Evolutionary conservation across 2,329 filamentous ascomycete species (phyloP).

Genomic region (Trichoderma pleuroti): DNA sequence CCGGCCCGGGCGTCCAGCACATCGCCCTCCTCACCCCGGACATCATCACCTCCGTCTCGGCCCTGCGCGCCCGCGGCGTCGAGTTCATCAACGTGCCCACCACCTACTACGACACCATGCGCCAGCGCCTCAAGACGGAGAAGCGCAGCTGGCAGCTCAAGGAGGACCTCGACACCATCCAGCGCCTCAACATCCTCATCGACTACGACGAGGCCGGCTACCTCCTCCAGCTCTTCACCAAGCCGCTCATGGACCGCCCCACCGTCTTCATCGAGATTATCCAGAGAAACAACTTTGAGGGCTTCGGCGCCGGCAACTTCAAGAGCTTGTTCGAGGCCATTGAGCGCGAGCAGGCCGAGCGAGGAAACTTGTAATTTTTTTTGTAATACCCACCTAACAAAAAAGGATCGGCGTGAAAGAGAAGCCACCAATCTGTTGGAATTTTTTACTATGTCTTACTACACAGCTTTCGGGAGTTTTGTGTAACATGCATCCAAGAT

Average conservation of each 20-base stretch:
- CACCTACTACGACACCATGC: constrained; percentile 82
- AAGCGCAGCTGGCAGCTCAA: constrained; percentile 60
- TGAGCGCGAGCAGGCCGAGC: constrained; percentile 82
- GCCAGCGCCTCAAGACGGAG: constrained; percentile 64
- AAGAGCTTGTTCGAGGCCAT: constrained; percentile 94
- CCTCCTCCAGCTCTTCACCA: constrained; percentile 71
- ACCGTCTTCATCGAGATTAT: constrained; percentile 98
- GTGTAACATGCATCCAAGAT: neutral
- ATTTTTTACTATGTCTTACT: neutral
- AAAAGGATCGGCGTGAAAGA: neutral
- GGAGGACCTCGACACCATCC: constrained; percentile 75
- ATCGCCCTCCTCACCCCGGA: constrained; percentile 80
- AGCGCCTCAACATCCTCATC: constrained; percentile 80
- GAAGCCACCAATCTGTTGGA: neutral
- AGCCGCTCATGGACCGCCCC: constrained; percentile 89
- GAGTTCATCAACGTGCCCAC: constrained; percentile 87
- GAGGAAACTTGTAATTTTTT: constrained; percentile 68
- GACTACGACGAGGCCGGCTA: constrained; percentile 95
- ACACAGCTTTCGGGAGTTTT: neutral
- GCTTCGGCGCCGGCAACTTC: constrained; percentile 94
- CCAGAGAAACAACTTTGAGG: constrained; percentile 83
- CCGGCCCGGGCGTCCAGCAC: constrained; percentile 86
- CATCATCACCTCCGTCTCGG: constrained; percentile 73
- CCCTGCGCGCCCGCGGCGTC: constrained; percentile 79
- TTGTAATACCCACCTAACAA: neutral